Conservation (phyloP, 2,329 filamentous ascomycete species). For the Tricladium varicosporioides region DNA sequence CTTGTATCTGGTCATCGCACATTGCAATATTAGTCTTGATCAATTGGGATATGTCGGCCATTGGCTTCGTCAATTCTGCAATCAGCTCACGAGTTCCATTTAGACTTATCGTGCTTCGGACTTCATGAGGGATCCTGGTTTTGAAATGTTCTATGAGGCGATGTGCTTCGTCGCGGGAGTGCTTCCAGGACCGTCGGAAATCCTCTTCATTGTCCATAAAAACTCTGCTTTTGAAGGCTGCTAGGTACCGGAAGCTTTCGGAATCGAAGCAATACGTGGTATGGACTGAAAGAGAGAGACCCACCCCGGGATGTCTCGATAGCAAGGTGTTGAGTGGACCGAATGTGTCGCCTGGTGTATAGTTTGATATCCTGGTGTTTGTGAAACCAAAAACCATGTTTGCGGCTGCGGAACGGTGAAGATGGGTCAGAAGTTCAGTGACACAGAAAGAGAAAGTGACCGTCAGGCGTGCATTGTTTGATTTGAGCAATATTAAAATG, state of each 20-base stretch:
- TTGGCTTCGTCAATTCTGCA: constrained; percentile 37
- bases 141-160: constrained; percentile 35
- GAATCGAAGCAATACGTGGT: constrained; percentile 44
- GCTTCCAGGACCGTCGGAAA: constrained; percentile 37
- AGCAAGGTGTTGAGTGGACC: constrained; percentile 35
- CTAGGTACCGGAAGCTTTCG: constrained; percentile 43
- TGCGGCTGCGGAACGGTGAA: constrained; percentile 37
- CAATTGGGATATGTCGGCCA: constrained; percentile 36
- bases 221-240: constrained; percentile 35
- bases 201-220: constrained; percentile 35
- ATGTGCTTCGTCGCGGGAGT: constrained; percentile 34
- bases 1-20: constrained; percentile 31
- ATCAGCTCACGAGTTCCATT: constrained; percentile 39
- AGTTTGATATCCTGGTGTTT: constrained; percentile 42
- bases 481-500: constrained; percentile 43
- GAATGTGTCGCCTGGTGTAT: constrained; percentile 41
- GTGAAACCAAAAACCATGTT: constrained; percentile 46
- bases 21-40: constrained; percentile 35
- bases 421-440: constrained; percentile 39
- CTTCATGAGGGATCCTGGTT: constrained; percentile 32
- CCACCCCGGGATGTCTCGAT: constrained; percentile 31
- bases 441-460: constrained; percentile 41
- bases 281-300: constrained; percentile 30
- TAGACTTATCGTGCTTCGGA: constrained; percentile 39
- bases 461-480: constrained; percentile 38